These are phyloP conservation scores for Suillus paluster DNA, from an alignment of 768 basidiomycete genomes.

Conservation along the genomic window DNA sequence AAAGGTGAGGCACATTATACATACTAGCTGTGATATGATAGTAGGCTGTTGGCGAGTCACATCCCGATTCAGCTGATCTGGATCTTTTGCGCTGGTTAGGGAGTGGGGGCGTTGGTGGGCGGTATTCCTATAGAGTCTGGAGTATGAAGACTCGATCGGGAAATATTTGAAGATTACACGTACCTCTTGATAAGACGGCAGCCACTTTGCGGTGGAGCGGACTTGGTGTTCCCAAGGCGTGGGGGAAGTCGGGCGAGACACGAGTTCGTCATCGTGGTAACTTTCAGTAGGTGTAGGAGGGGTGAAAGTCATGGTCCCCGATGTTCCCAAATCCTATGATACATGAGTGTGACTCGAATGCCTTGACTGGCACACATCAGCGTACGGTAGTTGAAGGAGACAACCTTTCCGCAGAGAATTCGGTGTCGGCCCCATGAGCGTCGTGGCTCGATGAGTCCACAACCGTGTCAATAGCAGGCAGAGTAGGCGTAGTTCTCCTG, in stretches of 20 bases:
- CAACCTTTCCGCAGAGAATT: constrained; percentile 34
- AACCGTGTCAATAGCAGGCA: constrained; percentile 38
- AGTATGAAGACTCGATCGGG: constrained; percentile 11
- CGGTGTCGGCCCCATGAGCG: constrained; percentile 24
- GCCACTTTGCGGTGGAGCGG: constrained; percentile 10
- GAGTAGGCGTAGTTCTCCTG: constrained; percentile 25
- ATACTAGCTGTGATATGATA: constrained; percentile 30
- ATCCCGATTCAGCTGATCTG: constrained; percentile 37
- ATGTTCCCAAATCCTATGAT: constrained; percentile 37
- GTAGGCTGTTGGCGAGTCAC: constrained; percentile 33
- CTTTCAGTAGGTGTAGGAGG: constrained; percentile 40
- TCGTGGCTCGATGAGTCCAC: constrained; percentile 34
- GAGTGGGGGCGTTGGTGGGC: constrained; percentile 64
- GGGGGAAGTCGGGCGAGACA: constrained; percentile 40
- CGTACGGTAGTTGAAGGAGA: constrained; percentile 40
- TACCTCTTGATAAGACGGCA: constrained; percentile 24
- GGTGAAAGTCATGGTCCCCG: constrained; percentile 34
- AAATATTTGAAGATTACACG: constrained; percentile 11
- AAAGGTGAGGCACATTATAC: constrained; percentile 15
- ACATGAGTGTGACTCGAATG: constrained; percentile 27
- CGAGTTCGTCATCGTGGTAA: constrained; percentile 33
- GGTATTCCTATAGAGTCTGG: constrained; percentile 45
- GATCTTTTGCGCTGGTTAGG: constrained; percentile 41
- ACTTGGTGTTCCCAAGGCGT: constrained; percentile 36
- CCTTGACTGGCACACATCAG: constrained; percentile 29